These are phyloP conservation scores for Clathrus columnatus DNA, from an alignment of 768 basidiomycete genomes.

Conservation along the genomic window DNA sequence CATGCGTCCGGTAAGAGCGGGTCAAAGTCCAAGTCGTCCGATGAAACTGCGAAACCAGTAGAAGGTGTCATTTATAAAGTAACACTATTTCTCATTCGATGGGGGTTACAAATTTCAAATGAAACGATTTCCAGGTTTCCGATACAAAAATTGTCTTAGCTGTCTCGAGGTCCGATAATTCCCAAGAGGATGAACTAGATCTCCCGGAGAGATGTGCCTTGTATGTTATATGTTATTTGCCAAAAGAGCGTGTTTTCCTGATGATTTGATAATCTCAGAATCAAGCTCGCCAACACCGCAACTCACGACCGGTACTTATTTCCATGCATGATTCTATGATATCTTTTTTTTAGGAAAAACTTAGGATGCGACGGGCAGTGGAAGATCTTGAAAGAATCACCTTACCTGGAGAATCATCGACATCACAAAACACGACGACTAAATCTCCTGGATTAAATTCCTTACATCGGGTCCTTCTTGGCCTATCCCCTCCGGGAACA, in stretches of 20 bases:
- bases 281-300: conserved; percentile 88
- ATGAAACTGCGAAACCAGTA: conserved; percentile 24
- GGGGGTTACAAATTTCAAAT: not conserved
- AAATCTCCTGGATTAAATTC: conserved; percentile 15
- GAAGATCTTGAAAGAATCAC: conserved; percentile 48
- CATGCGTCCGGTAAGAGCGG: conserved; percentile 39
- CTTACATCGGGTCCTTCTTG: conserved; percentile 64
- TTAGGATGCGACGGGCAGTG: conserved; percentile 81
- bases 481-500: conserved; percentile 24
- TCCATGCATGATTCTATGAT: not conserved
- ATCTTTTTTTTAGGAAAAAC: not conserved
- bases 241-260: not conserved
- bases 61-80: conserved; percentile 90
- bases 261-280: conserved; percentile 17
- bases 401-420: not conserved
- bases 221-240: conserved; percentile 16
- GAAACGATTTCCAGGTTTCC: conserved; percentile 45
- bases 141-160: conserved; percentile 78
- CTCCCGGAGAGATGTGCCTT: conserved; percentile 79
- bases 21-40: conserved; percentile 36
- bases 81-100: conserved; percentile 1
- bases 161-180: conserved; percentile 51
- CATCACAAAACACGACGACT: not conserved
- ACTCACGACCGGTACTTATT: conserved; percentile 83
- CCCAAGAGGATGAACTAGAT: conserved; percentile 56